These are phyloP conservation scores for Sarcomyxa edulis DNA, from an alignment of 768 basidiomycete species.

Conservation along the genomic window DNA sequence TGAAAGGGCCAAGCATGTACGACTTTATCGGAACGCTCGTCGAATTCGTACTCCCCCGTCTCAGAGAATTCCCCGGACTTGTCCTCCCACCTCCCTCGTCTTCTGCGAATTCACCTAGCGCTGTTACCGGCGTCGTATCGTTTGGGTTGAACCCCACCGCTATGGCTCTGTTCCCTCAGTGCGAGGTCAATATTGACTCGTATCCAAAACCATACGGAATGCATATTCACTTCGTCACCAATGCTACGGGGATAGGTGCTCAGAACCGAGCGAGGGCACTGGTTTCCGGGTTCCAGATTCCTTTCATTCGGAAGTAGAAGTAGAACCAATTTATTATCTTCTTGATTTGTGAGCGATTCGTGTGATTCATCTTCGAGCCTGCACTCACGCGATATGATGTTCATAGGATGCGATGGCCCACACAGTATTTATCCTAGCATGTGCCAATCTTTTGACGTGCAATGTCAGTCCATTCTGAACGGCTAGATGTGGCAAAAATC, in stretches of 20 bases:
- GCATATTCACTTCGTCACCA: slow-evolving; percentile 92
- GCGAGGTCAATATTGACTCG: slow-evolving; percentile 88
- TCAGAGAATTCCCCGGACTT: slow-evolving; percentile 87
- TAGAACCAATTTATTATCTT: slow-evolving; percentile 8
- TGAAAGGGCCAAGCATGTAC: slow-evolving; percentile 92
- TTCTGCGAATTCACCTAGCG: slow-evolving; percentile 66
- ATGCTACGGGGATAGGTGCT: slow-evolving; percentile 81
- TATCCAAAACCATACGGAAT: slow-evolving; percentile 87
- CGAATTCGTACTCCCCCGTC: slow-evolving; percentile 92
- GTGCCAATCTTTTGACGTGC: too few species aligned
- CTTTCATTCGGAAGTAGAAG: slow-evolving; percentile 54
- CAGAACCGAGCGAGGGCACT: slow-evolving; percentile 85
- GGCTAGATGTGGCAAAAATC: too few species aligned
- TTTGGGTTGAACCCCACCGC: slow-evolving; percentile 83
- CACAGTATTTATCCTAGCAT: too few species aligned
- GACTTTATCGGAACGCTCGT: slow-evolving; percentile 84
- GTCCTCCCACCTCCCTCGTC: slow-evolving; percentile 69
- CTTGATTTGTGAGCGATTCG: background rate
- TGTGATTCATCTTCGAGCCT: too few species aligned
- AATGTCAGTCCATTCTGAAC: too few species aligned
- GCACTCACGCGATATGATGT: too few species aligned
- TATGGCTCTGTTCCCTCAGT: slow-evolving; percentile 90
- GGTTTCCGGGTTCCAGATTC: slow-evolving; percentile 88
- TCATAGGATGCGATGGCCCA: too few species aligned
- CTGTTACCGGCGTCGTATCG: slow-evolving; percentile 82